These are phyloP conservation scores for Nitzschia putrida DNA, from an alignment of 108 stramenopile genomes.

Conservation along the genomic window DNA sequence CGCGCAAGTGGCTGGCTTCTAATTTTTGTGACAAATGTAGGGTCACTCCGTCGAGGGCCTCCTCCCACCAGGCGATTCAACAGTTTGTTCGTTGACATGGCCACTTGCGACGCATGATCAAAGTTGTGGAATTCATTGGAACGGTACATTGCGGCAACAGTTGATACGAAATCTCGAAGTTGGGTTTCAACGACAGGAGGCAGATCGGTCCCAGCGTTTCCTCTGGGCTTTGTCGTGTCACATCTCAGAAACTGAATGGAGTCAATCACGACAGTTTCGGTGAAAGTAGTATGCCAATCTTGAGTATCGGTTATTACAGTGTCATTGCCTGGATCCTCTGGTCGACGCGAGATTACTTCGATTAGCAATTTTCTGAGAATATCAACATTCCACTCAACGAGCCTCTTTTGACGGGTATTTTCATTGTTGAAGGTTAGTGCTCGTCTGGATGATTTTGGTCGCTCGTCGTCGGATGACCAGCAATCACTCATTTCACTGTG, in stretches of 20 bases:
- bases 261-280: neutral
- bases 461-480: neutral
- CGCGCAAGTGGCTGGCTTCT: constrained; percentile 37
- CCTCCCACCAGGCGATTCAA: constrained; percentile 18
- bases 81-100: constrained; percentile 28
- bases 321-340: neutral
- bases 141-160: constrained; percentile 21
- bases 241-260: neutral
- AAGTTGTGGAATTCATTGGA: constrained; percentile 34
- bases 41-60: neutral
- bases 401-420: neutral
- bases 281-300: neutral
- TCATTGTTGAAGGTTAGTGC: neutral
- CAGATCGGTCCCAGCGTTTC: neutral
- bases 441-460: neutral
- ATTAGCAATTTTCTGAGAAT: neutral
- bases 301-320: neutral
- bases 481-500: neutral
- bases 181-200: constrained; percentile 14
- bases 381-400: constrained; percentile 2
- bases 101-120: constrained; percentile 36
- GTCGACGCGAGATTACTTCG: neutral
- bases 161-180: constrained; percentile 23
- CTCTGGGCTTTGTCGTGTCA: neutral
- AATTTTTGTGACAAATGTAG: constrained; percentile 5